Conservation (phyloP, 495 filamentous ascomycete species). For the Neurospora hispaniola region DNA sequence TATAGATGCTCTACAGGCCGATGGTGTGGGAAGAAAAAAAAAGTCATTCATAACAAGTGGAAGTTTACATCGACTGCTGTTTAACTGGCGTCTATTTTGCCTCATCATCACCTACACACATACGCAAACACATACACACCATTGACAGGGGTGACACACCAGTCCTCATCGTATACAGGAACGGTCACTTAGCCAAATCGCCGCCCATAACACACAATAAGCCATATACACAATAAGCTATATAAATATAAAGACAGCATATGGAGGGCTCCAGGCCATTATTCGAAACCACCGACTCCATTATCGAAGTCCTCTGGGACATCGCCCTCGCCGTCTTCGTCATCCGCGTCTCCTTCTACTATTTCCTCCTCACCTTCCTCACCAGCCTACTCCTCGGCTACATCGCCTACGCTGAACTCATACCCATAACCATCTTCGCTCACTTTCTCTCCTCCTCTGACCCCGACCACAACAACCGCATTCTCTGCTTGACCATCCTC, state of each 20-base stretch:
- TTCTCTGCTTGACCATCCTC: constrained; percentile 2
- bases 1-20: neutral
- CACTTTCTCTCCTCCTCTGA: neutral
- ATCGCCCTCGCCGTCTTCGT: constrained; percentile 23
- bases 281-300: constrained; percentile 20
- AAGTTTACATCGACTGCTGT: neutral
- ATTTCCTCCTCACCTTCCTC: constrained; percentile 12
- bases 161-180: neutral
- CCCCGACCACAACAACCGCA: neutral
- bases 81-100: neutral
- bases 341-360: constrained; percentile 17
- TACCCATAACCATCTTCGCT: neutral
- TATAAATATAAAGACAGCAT: neutral
- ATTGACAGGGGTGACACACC: neutral
- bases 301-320: constrained; percentile 27
- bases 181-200: neutral
- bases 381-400: constrained; percentile 1
- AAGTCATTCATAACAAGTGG: neutral
- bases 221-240: constrained; percentile 4
- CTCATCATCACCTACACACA: neutral
- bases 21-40: neutral
- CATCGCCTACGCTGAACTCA: neutral
- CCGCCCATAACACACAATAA: neutral
- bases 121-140: neutral
- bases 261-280: constrained; percentile 4